Evolutionary conservation across 148 eudicot genomes (phyloP).

Genomic region (Spergularia marina): DNA sequence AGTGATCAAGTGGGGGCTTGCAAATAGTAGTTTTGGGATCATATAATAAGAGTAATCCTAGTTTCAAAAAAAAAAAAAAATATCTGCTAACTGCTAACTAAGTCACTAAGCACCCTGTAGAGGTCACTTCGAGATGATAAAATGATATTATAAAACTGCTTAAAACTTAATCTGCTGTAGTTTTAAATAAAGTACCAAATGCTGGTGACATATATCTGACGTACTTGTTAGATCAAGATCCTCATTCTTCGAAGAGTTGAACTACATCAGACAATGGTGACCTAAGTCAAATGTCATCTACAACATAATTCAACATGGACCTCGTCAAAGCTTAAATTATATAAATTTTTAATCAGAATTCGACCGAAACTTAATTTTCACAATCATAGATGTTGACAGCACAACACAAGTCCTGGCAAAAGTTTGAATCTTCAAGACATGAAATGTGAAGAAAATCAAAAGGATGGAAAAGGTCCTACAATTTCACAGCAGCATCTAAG

Average conservation of each 20-base stretch:
- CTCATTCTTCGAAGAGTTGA: not conserved
- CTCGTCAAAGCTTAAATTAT: constrained; percentile 14
- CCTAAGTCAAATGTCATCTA: constrained; percentile 23
- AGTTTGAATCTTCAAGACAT: not conserved
- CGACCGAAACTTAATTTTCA: not conserved
- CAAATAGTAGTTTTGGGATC: constrained; percentile 18
- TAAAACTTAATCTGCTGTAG: constrained; percentile 19
- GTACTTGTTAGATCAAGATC: constrained; percentile 12
- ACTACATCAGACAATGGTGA: constrained; percentile 15
- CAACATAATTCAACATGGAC: constrained; percentile 2
- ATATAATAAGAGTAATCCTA: constrained; percentile 5
- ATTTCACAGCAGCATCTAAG: constrained; percentile 2
- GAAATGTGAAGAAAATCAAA: not conserved
- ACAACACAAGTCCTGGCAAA: constrained; percentile 10
- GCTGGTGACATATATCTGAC: constrained; percentile 19
- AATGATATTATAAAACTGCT: constrained; percentile 15
- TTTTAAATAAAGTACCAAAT: constrained; percentile 8
- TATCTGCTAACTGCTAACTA: constrained; percentile 9
- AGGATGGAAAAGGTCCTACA: not conserved
- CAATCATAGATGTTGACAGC: constrained; percentile 14
- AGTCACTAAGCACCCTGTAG: constrained; percentile 3
- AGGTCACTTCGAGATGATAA: constrained; percentile 8
- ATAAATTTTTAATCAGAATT: constrained; percentile 14
- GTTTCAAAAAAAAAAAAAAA: not conserved
- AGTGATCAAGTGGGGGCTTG: constrained; percentile 21